These are phyloP conservation scores for Cladosporium sp. DNA, from an alignment of 2,329 filamentous ascomycete genomes.

Conservation along the genomic window DNA sequence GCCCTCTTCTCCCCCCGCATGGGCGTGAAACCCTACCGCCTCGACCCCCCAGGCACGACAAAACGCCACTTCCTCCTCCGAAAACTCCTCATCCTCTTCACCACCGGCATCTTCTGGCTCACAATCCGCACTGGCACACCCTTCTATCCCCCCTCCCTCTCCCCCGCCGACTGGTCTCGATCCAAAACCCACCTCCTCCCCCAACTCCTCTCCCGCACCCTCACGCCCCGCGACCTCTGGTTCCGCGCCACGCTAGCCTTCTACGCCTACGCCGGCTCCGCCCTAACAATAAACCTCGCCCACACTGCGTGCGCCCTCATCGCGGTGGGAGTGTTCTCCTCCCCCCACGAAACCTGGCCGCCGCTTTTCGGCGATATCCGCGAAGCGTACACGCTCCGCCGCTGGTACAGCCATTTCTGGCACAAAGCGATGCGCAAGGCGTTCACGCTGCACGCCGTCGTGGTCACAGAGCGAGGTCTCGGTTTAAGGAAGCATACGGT, in stretches of 20 bases:
- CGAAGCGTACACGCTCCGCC: conserved; percentile 8
- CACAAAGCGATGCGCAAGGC: conserved; percentile 11
- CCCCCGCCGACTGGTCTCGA: not conserved
- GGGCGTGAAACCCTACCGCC: conserved; percentile 8
- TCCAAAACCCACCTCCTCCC: conserved; percentile 3
- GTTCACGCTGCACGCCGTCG: conserved; percentile 7
- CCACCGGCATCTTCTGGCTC: not conserved
- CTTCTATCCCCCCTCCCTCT: not conserved
- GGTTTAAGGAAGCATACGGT: not conserved
- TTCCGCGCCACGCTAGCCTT: conserved; percentile 2
- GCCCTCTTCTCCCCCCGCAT: conserved; percentile 11
- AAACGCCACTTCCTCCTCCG: not conserved
- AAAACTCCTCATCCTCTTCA: not conserved
- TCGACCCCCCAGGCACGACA: conserved; percentile 1
- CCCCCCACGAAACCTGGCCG: conserved; percentile 5
- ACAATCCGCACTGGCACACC: not conserved
- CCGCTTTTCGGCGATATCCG: conserved; percentile 1
- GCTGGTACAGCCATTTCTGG: conserved; percentile 13
- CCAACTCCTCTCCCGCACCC: conserved; percentile 2
- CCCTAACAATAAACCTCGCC: not conserved
- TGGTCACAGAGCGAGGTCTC: not conserved
- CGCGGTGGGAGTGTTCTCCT: conserved; percentile 6
- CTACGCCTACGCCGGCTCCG: conserved; percentile 5
- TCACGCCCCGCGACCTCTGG: not conserved
- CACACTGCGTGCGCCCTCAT: conserved; percentile 8